Evolutionary conservation across 2,329 filamentous ascomycete genomes (phyloP), one percentile per base, ranked within the genome.

Genomic region (Apiospora saccharicola): DNA sequence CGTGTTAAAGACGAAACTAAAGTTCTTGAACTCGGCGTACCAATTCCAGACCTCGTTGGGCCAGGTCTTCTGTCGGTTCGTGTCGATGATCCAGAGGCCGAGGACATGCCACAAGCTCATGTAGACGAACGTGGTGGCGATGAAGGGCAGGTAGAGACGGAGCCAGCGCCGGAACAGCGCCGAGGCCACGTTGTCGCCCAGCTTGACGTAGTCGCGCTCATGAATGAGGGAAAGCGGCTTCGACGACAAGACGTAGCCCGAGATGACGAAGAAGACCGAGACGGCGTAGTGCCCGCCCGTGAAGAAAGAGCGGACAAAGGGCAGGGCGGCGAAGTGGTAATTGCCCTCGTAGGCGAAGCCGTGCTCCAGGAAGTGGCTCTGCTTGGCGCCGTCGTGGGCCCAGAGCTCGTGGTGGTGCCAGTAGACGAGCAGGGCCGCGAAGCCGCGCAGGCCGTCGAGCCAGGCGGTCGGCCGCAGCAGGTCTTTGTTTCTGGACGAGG

Each of bases 391-490:
- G 72, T 78, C 82, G 79, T 90, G 90, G 64, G 85, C 85, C 89
- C 89, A 91, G 6, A 90, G 79, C 75, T 88, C 81, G 78, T 91
- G 86, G 79, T 92, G 89, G 70, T 91, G 88, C 75, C 87, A 84
- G 79, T 92, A 93, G 19, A 93, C 91, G 41, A 92, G 78, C 43
- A 93, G 85, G 3, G 91, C 90, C 5, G 91, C 90, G 74, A 93
- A 91, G 4, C 91, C 91, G 77, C 91, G 83, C 19, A 93, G 82
- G 19, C 91, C 91, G 75, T 93, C 91, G 26, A 91, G 84, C 75
- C 89, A 91, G n/a, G 89, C 88, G 6, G 89, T 91, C 24, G 83
- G 82, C 8, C 87, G 82, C 19, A 86, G 80, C 19, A 30, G 26
- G 26, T 76, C 79, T 7, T 77, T 77, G 4, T 30, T 30, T 30